phyloP scores from a whole-genome alignment of 495 filamentous ascomycete species.

The Penicillium ucsense region DNA sequence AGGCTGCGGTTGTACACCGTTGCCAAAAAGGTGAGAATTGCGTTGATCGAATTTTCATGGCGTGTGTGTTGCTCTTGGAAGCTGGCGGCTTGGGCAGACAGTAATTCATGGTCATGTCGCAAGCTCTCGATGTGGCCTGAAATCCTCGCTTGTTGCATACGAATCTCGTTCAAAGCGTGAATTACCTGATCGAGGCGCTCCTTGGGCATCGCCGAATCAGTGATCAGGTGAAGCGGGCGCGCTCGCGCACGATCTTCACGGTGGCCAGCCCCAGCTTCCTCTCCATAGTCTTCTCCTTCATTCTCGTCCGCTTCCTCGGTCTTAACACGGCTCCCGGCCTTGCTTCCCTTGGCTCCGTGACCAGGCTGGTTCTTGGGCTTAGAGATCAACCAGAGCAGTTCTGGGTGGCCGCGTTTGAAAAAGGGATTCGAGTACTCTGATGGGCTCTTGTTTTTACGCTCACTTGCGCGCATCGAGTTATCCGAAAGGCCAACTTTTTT shows the following conservation, averaged over 20 bases:
- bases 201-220: constrained; percentile 47
- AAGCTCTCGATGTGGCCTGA: constrained; percentile 67
- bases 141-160: constrained; percentile 77
- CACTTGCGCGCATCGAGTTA: constrained; percentile 94
- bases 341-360: constrained; percentile 39
- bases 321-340: constrained; percentile 46
- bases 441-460: constrained; percentile 91
- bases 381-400: constrained; percentile 93
- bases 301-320: constrained; percentile 58
- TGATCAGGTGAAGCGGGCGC: constrained; percentile 33
- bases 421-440: constrained; percentile 97
- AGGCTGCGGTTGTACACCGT: constrained; percentile 85
- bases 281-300: constrained; percentile 62
- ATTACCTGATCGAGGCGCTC: constrained; percentile 71
- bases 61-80: constrained; percentile 90
- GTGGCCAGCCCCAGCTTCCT: constrained; percentile 25
- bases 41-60: constrained; percentile 96
- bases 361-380: constrained; percentile 70
- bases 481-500: constrained; percentile 96
- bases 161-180: constrained; percentile 67
- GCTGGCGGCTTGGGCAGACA: constrained; percentile 79
- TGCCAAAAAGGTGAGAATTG: constrained; percentile 91
- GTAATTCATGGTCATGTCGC: constrained; percentile 73
- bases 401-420: constrained; percentile 87
- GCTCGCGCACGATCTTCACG: constrained; percentile 30